Evolutionary conservation across 306 rosid genomes (phyloP).

Genomic region (Pyrus bretschneideri): DNA sequence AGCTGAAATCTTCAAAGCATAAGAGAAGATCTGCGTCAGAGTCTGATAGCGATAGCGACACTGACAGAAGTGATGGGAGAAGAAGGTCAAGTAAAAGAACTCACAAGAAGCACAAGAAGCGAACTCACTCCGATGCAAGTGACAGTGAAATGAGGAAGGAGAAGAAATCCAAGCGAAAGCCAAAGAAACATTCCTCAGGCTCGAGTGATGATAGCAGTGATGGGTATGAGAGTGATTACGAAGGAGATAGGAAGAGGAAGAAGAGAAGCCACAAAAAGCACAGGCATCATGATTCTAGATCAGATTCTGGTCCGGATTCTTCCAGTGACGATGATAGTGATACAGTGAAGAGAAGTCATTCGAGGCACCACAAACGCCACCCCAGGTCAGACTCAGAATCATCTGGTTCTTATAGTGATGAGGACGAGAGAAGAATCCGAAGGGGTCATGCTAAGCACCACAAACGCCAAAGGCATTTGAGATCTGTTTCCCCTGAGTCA

Average conservation of each 20-base stretch:
- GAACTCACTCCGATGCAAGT: slow-evolving; percentile 42
- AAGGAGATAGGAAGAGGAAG: slow-evolving; percentile 59
- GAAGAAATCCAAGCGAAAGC: slow-evolving; percentile 43
- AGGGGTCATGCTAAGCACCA: slow-evolving; percentile 45
- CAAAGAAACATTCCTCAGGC: slow-evolving; percentile 39
- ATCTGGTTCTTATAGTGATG: slow-evolving; percentile 25
- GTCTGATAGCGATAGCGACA: slow-evolving; percentile 38
- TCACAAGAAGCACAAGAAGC: slow-evolving; percentile 67
- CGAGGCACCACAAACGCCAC: slow-evolving; percentile 16
- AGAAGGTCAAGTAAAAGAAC: slow-evolving; percentile 45
- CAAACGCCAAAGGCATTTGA: slow-evolving; percentile 38
- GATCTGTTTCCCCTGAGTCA: slow-evolving; percentile 32
- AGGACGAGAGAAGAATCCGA: slow-evolving; percentile 21
- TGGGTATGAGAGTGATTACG: slow-evolving; percentile 40
- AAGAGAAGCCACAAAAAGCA: slow-evolving; percentile 45
- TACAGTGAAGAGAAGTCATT: slow-evolving; percentile 22
- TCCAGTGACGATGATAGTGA: slow-evolving; percentile 35
- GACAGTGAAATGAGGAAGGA: slow-evolving; percentile 60
- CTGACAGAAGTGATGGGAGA: slow-evolving; percentile 36
- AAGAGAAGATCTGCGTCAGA: slow-evolving; percentile 47
- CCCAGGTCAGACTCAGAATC: slow-evolving; percentile 1
- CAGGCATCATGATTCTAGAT: slow-evolving; percentile 32
- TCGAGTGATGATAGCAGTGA: slow-evolving; percentile 45
- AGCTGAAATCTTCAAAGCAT: slow-evolving; percentile 56
- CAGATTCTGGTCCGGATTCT: slow-evolving; percentile 43